Percentiles rank a stretch among this genome's conserved stretches.
Conservation (phyloP, 495 filamentous ascomycete genomes). For the Talaromyces liani region DNA sequence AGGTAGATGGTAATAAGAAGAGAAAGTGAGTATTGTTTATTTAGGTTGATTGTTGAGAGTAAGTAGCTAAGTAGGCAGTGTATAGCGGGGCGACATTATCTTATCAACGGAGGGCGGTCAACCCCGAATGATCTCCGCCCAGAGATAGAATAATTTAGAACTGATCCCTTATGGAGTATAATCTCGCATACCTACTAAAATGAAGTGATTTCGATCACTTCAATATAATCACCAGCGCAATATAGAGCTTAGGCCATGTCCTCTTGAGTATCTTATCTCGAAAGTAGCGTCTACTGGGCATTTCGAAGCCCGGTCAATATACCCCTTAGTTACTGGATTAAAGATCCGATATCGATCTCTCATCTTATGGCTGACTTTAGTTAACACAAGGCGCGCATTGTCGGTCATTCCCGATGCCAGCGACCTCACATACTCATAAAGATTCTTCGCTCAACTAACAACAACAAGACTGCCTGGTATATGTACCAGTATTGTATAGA, state of each 20-base stretch:
- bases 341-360: not conserved
- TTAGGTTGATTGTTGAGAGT: not conserved
- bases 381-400: not conserved
- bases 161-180: too few relatives aligned
- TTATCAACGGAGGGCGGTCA: not conserved
- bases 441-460: not conserved
- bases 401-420: not conserved
- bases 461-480: not conserved
- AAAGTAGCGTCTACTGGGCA: not conserved
- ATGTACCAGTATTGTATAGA: not conserved
- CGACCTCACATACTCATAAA: not conserved
- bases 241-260: not conserved
- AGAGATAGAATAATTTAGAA: not conserved
- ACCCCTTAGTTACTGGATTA: not conserved
- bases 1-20: not conserved
- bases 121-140: not conserved
- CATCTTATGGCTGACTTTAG: not conserved
- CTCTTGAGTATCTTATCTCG: not conserved
- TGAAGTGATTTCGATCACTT: not conserved
- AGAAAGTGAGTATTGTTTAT: not conserved
- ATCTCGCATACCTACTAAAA: not conserved
- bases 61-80: not conserved
- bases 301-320: not conserved
- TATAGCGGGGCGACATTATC: not conserved
- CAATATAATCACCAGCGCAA: not conserved